Conservation (phyloP, 75 land plant genomes). For the Selaginella tamariscina region DNA sequence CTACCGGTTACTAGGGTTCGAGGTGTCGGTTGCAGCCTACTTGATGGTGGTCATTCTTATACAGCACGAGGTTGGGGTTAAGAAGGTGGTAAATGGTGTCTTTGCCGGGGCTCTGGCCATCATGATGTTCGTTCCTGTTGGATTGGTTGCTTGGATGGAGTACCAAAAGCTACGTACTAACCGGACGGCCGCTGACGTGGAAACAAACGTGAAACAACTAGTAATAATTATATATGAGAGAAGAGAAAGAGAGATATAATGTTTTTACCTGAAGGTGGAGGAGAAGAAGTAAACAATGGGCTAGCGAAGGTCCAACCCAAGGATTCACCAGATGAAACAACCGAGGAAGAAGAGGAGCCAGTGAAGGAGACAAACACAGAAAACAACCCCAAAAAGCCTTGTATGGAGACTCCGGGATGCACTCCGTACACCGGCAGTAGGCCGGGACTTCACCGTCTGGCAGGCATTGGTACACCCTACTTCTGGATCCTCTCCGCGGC, state of each 20-base stretch:
- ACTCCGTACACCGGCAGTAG: not conserved
- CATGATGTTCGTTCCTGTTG: constrained; percentile 11
- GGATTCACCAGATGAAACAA: not conserved
- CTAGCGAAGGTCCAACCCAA: not conserved
- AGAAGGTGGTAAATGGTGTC: not conserved
- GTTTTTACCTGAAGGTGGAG: not conserved
- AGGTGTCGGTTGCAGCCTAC: constrained; percentile 1
- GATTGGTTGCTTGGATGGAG: not conserved
- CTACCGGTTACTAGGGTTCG: not conserved
- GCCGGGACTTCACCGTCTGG: constrained; percentile 12
- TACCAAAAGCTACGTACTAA: not conserved
- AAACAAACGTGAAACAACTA: not conserved
- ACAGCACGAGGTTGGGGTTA: not conserved
- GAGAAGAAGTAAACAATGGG: not conserved
- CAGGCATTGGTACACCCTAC: constrained; percentile 16
- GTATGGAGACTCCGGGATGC: not conserved
- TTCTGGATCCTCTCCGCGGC: constrained; percentile 27
- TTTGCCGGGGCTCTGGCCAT: constrained; percentile 13
- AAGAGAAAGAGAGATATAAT: not conserved
- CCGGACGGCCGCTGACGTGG: not conserved
- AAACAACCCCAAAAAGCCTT: not conserved
- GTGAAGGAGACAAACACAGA: not conserved
- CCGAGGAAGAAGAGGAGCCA: constrained; percentile 8
- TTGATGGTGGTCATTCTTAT: constrained; percentile 7
- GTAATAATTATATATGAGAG: not conserved